Evolutionary conservation across 306 rosid genomes (phyloP).

Genomic region (Styphnolobium japonicum): DNA sequence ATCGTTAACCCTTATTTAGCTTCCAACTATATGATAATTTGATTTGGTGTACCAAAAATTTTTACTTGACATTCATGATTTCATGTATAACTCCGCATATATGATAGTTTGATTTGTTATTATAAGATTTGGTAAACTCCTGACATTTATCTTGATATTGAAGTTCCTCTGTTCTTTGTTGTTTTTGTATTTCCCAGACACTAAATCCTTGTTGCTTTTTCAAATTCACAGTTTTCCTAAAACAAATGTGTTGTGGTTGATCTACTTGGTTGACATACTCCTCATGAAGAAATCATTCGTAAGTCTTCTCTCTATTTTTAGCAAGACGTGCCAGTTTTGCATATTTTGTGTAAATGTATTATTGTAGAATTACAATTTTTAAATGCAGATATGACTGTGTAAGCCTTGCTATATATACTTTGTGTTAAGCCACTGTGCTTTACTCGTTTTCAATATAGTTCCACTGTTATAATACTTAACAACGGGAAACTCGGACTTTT

Average conservation of each 20-base stretch:
- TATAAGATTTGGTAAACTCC: not conserved
- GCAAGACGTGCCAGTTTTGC: constrained; percentile 3
- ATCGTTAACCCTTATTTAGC: not conserved
- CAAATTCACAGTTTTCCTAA: constrained; percentile 70
- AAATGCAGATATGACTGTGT: not conserved
- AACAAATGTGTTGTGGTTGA: constrained; percentile 90
- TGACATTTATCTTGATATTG: not conserved
- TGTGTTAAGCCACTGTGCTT: not conserved
- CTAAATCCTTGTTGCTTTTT: constrained; percentile 22
- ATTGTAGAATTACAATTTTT: not conserved
- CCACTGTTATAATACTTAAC: not conserved
- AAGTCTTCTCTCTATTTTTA: constrained; percentile 40
- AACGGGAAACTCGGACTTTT: not conserved
- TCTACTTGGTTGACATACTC: constrained; percentile 76
- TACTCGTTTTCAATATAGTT: not conserved
- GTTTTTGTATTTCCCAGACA: not conserved
- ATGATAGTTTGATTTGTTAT: not conserved
- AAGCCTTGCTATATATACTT: not conserved
- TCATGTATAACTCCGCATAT: not conserved
- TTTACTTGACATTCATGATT: not conserved
- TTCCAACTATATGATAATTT: not conserved
- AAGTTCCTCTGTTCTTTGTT: not conserved
- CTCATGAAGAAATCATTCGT: constrained; percentile 89
- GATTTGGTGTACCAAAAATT: not conserved
- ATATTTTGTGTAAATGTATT: not conserved